These are phyloP conservation scores for Pythium phragmiticola DNA, from an alignment of 352 stramenopile genomes.

Conservation along the genomic window DNA sequence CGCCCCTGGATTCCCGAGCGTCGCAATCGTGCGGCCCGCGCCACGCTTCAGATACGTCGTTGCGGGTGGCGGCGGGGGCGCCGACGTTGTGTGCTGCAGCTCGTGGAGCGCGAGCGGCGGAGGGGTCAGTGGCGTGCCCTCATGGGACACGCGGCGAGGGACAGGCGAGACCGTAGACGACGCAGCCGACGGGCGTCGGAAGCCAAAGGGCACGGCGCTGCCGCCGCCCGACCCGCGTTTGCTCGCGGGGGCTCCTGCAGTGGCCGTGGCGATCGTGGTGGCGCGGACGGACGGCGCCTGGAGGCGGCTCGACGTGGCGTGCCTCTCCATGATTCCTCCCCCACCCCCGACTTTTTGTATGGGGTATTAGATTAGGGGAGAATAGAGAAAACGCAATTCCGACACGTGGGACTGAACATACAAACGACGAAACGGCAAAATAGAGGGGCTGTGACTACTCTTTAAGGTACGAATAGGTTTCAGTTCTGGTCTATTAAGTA, in stretches of 20 bases:
- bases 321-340: constrained; percentile 8
- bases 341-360: too few relatives aligned
- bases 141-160: neutral
- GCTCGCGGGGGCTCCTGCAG: neutral
- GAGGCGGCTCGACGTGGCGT: constrained; percentile 14
- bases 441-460: neutral
- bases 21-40: constrained; percentile 26
- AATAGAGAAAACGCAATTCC: neutral
- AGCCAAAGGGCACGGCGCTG: neutral
- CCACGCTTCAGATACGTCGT: constrained; percentile 19
- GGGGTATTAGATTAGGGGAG: constrained; percentile 4
- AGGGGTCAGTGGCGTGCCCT: neutral
- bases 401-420: neutral
- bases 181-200: neutral
- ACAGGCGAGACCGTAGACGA: neutral
- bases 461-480: neutral
- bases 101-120: constrained; percentile 22
- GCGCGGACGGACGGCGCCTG: constrained; percentile 9
- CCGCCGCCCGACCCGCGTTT: constrained; percentile 17
- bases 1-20: constrained; percentile 8
- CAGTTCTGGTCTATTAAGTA: neutral
- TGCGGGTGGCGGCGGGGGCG: neutral
- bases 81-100: constrained; percentile 10
- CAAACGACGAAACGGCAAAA: neutral
- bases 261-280: neutral